Evolutionary conservation across 345 rosid species (phyloP).

Genomic region (Leavenworthia alabamica): DNA sequence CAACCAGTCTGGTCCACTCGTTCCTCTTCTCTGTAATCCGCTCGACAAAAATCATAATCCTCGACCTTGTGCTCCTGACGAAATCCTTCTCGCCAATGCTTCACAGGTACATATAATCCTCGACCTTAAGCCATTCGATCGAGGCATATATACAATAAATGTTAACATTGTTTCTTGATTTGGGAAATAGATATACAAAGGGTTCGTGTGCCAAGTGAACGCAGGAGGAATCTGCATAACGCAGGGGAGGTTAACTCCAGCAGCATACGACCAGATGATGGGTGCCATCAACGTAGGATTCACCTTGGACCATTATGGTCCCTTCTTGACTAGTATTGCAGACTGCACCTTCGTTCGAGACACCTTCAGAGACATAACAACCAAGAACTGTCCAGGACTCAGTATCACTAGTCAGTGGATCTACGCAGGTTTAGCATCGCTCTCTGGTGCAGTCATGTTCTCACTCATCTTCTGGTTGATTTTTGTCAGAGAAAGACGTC

Average conservation of each 20-base stretch:
- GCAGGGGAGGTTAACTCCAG: conserved; percentile 39
- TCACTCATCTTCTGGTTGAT: conserved; percentile 41
- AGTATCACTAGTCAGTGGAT: conserved; percentile 39
- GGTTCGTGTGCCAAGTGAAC: conserved; percentile 40
- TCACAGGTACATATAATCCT: conserved; percentile 42
- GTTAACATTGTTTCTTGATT: background rate
- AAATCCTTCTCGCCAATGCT: conserved; percentile 45
- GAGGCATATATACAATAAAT: background rate
- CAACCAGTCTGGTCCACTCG: conserved; percentile 66
- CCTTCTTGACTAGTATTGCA: conserved; percentile 37
- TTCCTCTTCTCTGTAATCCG: conserved; percentile 58
- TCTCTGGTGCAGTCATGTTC: conserved; percentile 42
- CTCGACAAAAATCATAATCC: conserved; percentile 40
- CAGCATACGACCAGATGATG: conserved; percentile 34
- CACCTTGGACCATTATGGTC: conserved; percentile 35
- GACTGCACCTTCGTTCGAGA: conserved; percentile 44
- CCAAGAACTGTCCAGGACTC: conserved; percentile 38
- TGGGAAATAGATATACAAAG: conserved; percentile 45
- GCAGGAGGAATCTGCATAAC: conserved; percentile 35
- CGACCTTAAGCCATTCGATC: background rate
- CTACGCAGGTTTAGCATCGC: conserved; percentile 39
- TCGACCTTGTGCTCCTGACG: conserved; percentile 37
- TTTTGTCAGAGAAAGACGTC: conserved; percentile 37
- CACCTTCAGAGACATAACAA: conserved; percentile 32
- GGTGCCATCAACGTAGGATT: conserved; percentile 33